Base-by-base conservation (phyloP, 2,329 filamentous ascomycete species). In the Neopestalotiopsis sp. region DNA sequence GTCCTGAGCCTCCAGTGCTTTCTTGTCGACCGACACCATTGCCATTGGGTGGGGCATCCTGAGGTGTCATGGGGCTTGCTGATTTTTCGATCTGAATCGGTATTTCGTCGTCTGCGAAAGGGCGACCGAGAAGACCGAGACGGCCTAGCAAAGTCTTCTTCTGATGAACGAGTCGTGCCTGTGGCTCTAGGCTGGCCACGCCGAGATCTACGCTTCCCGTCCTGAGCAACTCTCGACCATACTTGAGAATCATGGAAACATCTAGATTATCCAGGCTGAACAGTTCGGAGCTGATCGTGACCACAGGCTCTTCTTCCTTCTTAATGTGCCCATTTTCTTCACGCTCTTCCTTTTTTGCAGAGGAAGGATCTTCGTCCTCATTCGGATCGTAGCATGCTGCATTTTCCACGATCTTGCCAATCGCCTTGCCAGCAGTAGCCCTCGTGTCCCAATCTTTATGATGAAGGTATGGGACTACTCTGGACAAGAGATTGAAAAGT, bases 381-480 rank as follows among this genome's bases (percentile, higher is more conserved):
- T 98, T 98, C 0, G 96, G 97, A 75, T 98, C 94, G 79, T 96
- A 97, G 59, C 88, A 83, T 67, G 94, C 90, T 0, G 95, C 94
- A 84, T 98, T 93, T 69, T 95, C 91, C 71, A 97, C 91, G 73
- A 99, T 98, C 75, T 95, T 94, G 69, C 95, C 95, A 69, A 99
- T 91, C 24, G 96, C 96, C 81, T 95, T 97, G 74, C 95, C 94
- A 61, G 97, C 93, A 67, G 96, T 97, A 70, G 92, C 95, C 74
- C 97, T 88, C 32, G 96, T 99, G 78, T 99, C 96, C 96, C 96
- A 99, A 78, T 95, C 95, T 79, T 95, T 97, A 74, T 96, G 95
- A 69, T 94, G 90, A 38, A 99, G 87, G 80, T 98, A 99, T 1
- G 96, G 95, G n/a, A 99, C 91, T 40, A 99, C 95, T 70, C 95